Percentiles rank a stretch among this genome's conserved stretches.
Evolutionary conservation across 1,284 basidiomycete species (phyloP).

Genomic region (Fistulinella cinereoalba): DNA sequence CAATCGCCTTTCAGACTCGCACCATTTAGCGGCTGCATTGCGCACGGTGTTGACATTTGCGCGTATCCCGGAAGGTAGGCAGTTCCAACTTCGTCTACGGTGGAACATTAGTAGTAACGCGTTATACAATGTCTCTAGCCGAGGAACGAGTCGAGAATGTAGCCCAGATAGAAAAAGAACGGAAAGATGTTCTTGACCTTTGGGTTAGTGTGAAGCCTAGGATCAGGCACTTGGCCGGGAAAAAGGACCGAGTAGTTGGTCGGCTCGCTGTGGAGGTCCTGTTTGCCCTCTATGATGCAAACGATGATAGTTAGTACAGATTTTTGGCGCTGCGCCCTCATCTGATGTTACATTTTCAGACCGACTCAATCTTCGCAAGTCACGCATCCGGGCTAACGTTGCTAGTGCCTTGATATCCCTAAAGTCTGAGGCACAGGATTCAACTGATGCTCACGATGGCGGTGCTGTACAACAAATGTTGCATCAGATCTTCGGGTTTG

Average conservation of each 20-base stretch:
- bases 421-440: not conserved
- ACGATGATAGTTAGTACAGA: conserved; percentile 4
- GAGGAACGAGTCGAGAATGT: too few species aligned
- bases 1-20: conserved; percentile 8
- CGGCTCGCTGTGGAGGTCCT: conserved; percentile 21
- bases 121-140: too few species aligned
- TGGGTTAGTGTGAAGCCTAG: conserved; percentile 9
- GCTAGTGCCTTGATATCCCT: conserved; percentile 12
- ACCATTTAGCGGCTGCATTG: conserved; percentile 9
- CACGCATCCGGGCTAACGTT: conserved; percentile 15
- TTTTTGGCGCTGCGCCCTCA: not conserved
- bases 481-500: conserved; percentile 18
- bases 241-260: conserved; percentile 12
- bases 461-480: conserved; percentile 7
- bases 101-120: too few species aligned
- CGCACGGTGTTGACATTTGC: too few species aligned
- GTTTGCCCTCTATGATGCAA: conserved; percentile 11
- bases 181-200: too few species aligned
- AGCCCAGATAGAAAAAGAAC: too few species aligned
- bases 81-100: too few species aligned
- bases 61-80: too few species aligned
- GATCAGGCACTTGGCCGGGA: conserved; percentile 14
- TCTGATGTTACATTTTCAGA: conserved; percentile 5
- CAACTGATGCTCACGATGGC: not conserved
- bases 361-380: conserved; percentile 1